Base-by-base conservation (phyloP, 495 filamentous ascomycete species). In the Annulohypoxylon moriforme region DNA sequence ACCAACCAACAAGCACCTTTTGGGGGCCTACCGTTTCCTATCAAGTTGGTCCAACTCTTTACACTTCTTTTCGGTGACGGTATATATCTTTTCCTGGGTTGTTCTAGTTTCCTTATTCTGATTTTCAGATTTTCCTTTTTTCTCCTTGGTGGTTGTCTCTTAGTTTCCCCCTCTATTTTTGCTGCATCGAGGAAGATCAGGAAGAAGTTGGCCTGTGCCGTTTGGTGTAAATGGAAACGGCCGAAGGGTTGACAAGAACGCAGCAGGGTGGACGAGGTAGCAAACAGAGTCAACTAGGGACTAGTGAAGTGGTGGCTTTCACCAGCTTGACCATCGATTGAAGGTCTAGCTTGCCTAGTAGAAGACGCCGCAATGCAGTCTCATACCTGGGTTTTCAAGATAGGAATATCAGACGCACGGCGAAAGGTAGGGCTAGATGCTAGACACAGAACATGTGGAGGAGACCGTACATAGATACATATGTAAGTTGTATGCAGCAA, bases 391-490 rank as follows among this genome's bases (percentile, higher is more conserved):
- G 71, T 58, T 73, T 73, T 78, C 74, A 67, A 74, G 64, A 71
- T 74, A 72, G 64, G 72, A 58, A 75, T 75, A 74, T 63, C 64
- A 76, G 71, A 76, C 66, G 71, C 74, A 76, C 76, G 66, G 72
- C 68, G 64, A 71, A 76, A 73, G 71, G 71, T 71, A 74, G 71
- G 71, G 71, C 71, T 74, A 70, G 71, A 67, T 67, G 73, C 71
- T 71, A 69, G 73, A 70, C 71, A 70, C 64, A 72, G 75, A 66
- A 68, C 76, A 76, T 77, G 75, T 77, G 75, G 76, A 78, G 76
- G 76, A 77, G 59, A 67, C 73, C 76, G 72, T 78, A 78, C 76
- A 76, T 76, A 74, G 71, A 73, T 74, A 76, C 74, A 78, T 78
- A 77, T 75, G 70, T 77, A 77, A 73, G 76, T 75, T 71, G 65